These are phyloP conservation scores for Lactarius evosmus DNA, from an alignment of 768 basidiomycete genomes.

Conservation along the genomic window DNA sequence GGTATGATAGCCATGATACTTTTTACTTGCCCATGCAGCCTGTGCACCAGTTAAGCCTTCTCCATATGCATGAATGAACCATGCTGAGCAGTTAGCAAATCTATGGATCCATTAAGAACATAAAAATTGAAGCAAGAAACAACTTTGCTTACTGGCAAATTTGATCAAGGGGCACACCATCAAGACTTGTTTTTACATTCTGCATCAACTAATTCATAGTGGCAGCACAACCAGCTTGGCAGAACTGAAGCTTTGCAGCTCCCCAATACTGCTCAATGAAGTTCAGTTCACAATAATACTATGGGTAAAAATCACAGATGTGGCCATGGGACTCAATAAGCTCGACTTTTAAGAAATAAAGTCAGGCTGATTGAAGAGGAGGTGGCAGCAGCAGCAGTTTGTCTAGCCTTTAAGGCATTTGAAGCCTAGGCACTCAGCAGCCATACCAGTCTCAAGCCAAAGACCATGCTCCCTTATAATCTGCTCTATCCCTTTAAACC, in stretches of 20 bases:
- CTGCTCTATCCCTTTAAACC: slow-evolving; percentile 10
- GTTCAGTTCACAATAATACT: not conserved
- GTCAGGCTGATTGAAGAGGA: not conserved
- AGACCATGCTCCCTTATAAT: not conserved
- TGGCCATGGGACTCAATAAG: not conserved
- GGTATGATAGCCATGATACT: slow-evolving; percentile 35
- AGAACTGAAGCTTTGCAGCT: not conserved
- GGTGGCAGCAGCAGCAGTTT: not conserved
- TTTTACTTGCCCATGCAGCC: slow-evolving; percentile 35
- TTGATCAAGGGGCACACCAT: not conserved
- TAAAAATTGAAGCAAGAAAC: not conserved
- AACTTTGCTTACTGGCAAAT: not conserved
- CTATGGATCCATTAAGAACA: slow-evolving; percentile 13
- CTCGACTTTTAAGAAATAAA: not conserved
- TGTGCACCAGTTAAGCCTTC: slow-evolving; percentile 33
- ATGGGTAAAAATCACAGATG: too few relatives aligned
- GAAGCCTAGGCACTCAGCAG: not conserved
- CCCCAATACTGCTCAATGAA: not conserved
- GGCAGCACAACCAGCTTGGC: too few relatives aligned
- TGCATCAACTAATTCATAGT: too few relatives aligned
- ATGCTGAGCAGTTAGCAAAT: slow-evolving; percentile 30
- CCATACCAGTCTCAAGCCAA: not conserved
- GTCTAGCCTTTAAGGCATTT: not conserved
- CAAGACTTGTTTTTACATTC: not conserved
- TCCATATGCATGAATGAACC: slow-evolving; percentile 32